A percentile compares a stretch with the other conserved stretches of the same genome.
These are phyloP conservation scores for Selaginella moellendorffii DNA, from an alignment of 75 land plant species.

Conservation along the genomic window DNA sequence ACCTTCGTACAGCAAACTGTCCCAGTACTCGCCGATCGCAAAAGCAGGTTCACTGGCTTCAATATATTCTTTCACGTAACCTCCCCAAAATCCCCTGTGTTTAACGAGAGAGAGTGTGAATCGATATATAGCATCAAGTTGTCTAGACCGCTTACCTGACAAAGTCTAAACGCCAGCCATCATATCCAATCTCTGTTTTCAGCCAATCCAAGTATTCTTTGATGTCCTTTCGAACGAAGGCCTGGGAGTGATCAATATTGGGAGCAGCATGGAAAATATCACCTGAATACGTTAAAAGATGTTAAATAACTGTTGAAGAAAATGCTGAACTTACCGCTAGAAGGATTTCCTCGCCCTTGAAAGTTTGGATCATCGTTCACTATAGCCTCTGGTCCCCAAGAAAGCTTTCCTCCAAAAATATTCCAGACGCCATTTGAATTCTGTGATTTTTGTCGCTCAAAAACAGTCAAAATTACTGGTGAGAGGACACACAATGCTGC, in stretches of 20 bases:
- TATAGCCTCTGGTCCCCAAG: conserved; percentile 68
- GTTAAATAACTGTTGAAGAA: neutral
- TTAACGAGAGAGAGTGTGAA: neutral
- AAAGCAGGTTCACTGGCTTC: conserved; percentile 61
- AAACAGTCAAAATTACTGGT: neutral
- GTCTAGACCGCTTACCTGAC: conserved; percentile 30
- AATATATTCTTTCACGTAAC: conserved; percentile 66
- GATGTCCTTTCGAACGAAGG: conserved; percentile 56
- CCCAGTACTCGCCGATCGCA: conserved; percentile 85
- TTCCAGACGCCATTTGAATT: conserved; percentile 72
- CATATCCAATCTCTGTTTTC: conserved; percentile 57
- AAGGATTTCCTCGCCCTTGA: conserved; percentile 67
- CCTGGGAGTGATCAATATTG: conserved; percentile 82
- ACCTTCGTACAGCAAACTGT: conserved; percentile 49
- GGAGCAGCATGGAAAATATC: conserved; percentile 82
- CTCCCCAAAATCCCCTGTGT: conserved; percentile 68
- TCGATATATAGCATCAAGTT: neutral
- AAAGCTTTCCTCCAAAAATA: conserved; percentile 57
- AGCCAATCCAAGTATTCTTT: conserved; percentile 71
- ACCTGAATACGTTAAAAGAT: conserved; percentile 25
- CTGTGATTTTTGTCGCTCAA: conserved; percentile 15
- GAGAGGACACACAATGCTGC: neutral
- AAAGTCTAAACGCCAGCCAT: conserved; percentile 91
- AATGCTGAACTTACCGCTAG: conserved; percentile 32
- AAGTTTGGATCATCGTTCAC: conserved; percentile 75